Evolutionary conservation across 1,284 basidiomycete genomes (phyloP), one percentile per base, ranked within the genome.

Genomic region (Fereydounia khargensis): DNA sequence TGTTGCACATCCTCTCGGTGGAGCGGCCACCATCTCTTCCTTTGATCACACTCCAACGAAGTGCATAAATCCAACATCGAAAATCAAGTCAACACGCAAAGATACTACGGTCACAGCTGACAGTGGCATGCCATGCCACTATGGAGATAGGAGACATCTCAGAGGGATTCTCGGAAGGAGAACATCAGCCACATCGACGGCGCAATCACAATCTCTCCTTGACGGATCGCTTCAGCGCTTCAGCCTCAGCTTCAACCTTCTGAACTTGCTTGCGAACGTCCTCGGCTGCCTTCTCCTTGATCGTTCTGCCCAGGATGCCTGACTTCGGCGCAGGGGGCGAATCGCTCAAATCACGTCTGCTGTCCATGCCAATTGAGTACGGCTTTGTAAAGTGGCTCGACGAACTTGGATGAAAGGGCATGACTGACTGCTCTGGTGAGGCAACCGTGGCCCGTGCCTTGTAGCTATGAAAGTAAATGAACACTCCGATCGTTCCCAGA

Each of bases 401-500:
- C 31, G 19, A n/a, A 33, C 11, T n/a, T n/a, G n/a, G n/a, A n/a
- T n/a, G n/a, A n/a, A 37, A 42, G 43, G 11, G 36, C 43, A 10
- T 28, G 39, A 40, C 53, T 40, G 23, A 32, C 34, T 6, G 53
- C 47, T 42, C 47, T 56, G 20, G 28, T 35, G 6, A 36, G 35
- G 47, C 44, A 1, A 45, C 45, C 8, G 50, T 46, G 11, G 24
- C 3, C 6, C n/a, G n/a, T n/a, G 45, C 41, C 22, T 57, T 57
- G n/a, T 17, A 19, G 11, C 35, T 38, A 20, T 45, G 45, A 6
- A 57, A 57, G 44, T 57, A 57, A 30, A 40, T 16, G 36, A 38
- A 57, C 2, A 51, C 31, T 4, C 44, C 54, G 27, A 57, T 37
- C 0, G 54, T 57, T 25, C 48, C 42, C 6, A 57, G 41, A 0